Conservation (phyloP, 2,329 filamentous ascomycete species). For the Akanthomyces muscarius region DNA sequence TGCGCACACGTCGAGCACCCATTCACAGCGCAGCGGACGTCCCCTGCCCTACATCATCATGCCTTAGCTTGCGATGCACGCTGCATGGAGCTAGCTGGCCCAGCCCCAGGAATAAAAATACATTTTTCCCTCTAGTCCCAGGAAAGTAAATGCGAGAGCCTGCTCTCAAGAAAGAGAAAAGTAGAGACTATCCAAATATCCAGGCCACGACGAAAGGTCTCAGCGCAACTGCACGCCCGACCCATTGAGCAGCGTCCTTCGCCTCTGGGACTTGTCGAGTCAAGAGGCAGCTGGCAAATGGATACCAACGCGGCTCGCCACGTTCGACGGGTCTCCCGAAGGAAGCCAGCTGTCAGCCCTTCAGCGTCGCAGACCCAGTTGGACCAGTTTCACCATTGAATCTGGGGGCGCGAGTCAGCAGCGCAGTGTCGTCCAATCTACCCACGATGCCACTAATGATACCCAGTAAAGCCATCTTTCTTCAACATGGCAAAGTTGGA, state of each 20-base stretch:
- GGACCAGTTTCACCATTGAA: conserved; percentile 10
- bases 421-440: conserved; percentile 1
- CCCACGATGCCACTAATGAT: not conserved
- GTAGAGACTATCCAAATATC: not conserved
- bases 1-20: not conserved
- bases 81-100: not conserved
- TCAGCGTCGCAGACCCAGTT: not conserved
- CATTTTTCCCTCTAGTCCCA: not conserved
- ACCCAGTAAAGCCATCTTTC: not conserved
- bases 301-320: conserved; percentile 14
- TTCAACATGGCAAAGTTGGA: not conserved
- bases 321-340: conserved; percentile 16
- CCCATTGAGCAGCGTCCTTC: not conserved
- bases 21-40: not conserved
- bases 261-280: not conserved
- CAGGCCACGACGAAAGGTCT: not conserved
- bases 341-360: not conserved
- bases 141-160: not conserved
- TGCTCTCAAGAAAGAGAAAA: not conserved
- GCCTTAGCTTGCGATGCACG: conserved; percentile 1
- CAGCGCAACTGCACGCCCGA: conserved; percentile 11
- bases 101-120: not conserved
- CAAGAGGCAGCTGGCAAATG: not conserved
- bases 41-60: conserved; percentile 4
- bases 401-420: conserved; percentile 11